Evolutionary conservation across 225 moss, liverwort and hornwort genomes (phyloP).

Genomic region (Neckera pumila): DNA sequence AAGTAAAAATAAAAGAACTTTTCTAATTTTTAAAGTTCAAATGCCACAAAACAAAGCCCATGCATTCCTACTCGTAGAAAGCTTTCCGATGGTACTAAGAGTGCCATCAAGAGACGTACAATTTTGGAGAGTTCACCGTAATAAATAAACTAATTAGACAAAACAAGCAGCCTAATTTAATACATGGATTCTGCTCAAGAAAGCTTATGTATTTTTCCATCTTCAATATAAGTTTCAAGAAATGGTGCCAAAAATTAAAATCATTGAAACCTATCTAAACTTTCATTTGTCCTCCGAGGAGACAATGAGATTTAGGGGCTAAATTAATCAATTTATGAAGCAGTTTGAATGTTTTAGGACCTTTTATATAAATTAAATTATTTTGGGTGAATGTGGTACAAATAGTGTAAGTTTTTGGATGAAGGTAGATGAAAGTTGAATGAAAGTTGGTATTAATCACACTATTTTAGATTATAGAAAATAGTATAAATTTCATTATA

Average conservation of each 20-base stretch:
- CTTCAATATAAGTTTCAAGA: not conserved
- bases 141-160: too few relatives aligned
- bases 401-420: not conserved
- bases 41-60: too few relatives aligned
- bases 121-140: too few relatives aligned
- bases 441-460: not conserved
- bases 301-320: too few relatives aligned
- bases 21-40: too few relatives aligned
- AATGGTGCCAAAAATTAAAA: not conserved
- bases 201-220: not conserved
- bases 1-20: too few relatives aligned
- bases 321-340: not conserved
- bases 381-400: not conserved
- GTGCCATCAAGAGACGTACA: too few relatives aligned
- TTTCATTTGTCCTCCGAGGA: accelerated
- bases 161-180: too few relatives aligned
- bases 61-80: too few relatives aligned
- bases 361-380: not conserved
- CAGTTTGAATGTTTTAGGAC: not conserved
- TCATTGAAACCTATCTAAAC: not conserved
- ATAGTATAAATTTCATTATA: not conserved
- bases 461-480: too few relatives aligned
- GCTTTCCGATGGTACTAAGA: too few relatives aligned
- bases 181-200: too few relatives aligned
- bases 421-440: not conserved